A percentile compares a stretch with the other conserved stretches of the same genome.
Evolutionary conservation across 2,329 filamentous ascomycete species (phyloP).

Genomic region (Fusarium nanum): DNA sequence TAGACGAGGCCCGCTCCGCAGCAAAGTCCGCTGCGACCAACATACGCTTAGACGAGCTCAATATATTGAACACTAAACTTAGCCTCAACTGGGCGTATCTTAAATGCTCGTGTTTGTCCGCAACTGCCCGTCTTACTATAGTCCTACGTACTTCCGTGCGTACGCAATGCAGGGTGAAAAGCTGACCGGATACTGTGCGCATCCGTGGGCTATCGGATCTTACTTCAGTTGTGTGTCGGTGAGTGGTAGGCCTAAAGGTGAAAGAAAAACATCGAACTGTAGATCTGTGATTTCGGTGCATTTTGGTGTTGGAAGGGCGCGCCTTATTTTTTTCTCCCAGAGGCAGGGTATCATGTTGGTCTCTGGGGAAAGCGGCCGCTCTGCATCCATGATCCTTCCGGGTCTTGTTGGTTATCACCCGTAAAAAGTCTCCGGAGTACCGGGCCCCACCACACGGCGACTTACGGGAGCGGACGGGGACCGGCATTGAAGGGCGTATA

Average conservation of each 20-base stretch:
- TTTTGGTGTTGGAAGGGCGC: background rate
- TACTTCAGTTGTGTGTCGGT: background rate
- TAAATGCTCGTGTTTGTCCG: background rate
- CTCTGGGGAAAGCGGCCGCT: background rate
- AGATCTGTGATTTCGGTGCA: background rate
- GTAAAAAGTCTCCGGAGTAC: background rate
- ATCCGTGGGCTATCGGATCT: background rate
- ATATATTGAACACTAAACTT: background rate
- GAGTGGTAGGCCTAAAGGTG: background rate
- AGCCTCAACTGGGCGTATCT: background rate
- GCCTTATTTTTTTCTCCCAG: background rate
- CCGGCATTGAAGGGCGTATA: background rate
- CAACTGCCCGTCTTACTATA: background rate
- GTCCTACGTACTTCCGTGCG: background rate
- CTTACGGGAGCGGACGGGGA: background rate
- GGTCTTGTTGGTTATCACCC: background rate
- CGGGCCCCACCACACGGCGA: background rate
- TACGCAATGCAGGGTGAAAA: background rate
- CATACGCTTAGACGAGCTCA: background rate
- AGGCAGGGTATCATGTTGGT: background rate
- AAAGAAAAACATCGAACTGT: background rate
- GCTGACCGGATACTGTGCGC: conserved; percentile 3
- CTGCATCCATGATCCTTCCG: background rate
- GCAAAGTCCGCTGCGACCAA: conserved; percentile 31
- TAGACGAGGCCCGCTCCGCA: conserved; percentile 8